A percentile compares a stretch with the other conserved stretches of the same genome.
Evolutionary conservation across 1,284 basidiomycete genomes (phyloP).

Genomic region (Ustilago cynodontis): DNA sequence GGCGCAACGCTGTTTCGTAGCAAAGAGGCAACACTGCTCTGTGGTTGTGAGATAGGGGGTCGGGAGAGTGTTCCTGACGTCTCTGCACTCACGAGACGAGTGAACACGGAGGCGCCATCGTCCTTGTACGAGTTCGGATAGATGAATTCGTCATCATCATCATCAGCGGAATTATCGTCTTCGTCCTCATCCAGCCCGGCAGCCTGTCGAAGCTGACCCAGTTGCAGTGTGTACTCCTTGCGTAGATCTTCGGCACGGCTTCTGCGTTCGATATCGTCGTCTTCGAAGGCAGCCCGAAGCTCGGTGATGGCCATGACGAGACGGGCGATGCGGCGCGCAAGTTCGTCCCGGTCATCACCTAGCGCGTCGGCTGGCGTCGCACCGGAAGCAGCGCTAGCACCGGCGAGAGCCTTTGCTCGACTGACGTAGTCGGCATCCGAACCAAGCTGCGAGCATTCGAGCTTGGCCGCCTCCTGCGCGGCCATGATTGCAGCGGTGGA

Average conservation of each 20-base stretch:
- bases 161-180: slow-evolving; percentile 55
- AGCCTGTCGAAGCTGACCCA: slow-evolving; percentile 61
- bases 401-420: slow-evolving; percentile 57
- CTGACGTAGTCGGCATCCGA: slow-evolving; percentile 58
- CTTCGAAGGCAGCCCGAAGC: slow-evolving; percentile 57
- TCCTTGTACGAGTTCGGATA: slow-evolving; percentile 67
- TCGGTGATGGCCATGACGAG: slow-evolving; percentile 62
- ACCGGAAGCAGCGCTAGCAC: slow-evolving; percentile 45
- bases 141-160: slow-evolving; percentile 64
- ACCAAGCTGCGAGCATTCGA: slow-evolving; percentile 52
- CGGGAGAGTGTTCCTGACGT: slow-evolving; percentile 40
- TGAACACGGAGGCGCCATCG: slow-evolving; percentile 63
- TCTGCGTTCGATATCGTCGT: slow-evolving; percentile 57
- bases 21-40: slow-evolving; percentile 54
- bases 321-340: slow-evolving; percentile 55
- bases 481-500: slow-evolving; percentile 50
- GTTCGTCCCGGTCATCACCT: slow-evolving; percentile 50
- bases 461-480: slow-evolving; percentile 57
- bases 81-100: slow-evolving; percentile 53
- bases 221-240: slow-evolving; percentile 62
- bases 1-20: slow-evolving; percentile 48
- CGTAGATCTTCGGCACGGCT: slow-evolving; percentile 59
- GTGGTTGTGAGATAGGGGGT: slow-evolving; percentile 46
- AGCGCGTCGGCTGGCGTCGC: slow-evolving; percentile 62
- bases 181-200: slow-evolving; percentile 57